Evolutionary conservation across 768 basidiomycete species (phyloP), one percentile per base, ranked within the genome.

Genomic region (Russula virescens): DNA sequence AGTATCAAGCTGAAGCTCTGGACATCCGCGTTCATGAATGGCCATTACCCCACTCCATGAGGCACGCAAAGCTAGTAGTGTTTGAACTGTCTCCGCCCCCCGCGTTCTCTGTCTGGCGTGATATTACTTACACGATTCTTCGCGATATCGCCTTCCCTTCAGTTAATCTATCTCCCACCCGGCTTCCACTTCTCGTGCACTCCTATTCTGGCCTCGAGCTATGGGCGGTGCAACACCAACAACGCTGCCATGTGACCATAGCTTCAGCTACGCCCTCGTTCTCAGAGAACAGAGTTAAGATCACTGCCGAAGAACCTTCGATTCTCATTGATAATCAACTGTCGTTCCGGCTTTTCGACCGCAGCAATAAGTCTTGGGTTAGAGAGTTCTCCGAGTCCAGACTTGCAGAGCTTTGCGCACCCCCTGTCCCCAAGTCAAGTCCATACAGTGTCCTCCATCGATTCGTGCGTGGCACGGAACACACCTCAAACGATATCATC

Each of bases 121-220:
- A 28, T 31, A 52, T 50, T n/a, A 60, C 58, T 31, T 50, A 35
- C 50, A 40, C 1, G 47, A 60, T 60, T 31, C 58, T 60, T 19
- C 35, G 21, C 28, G 58, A 60, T n/a, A 31, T 60, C 18, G 34
- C 28, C 11, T 9, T 26, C 8, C 82, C 55, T 74, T 3, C 3
- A 31, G 31, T 31, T 8, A 31, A 31, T 71, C n/a, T 76, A 8
- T 26, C 83, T 55, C 69, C 71, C 19, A 61, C 67, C 13, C 70
- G 70, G 11, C 11, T 3, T 16, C 14, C 38, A 40, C 11, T 11
- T 40, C 14, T 40, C 11, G 2, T 40, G 38, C 6, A 40, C 13
- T 40, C 38, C 38, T 40, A 7, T 16, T 40, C 14, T 13, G 38
- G 38, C 38, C 9, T 16, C 38, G 6, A 13, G 11, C 11, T 2